phyloP scores from a whole-genome alignment of 2,329 filamentous ascomycete genomes.

The Didymosphaeria variabile region DNA sequence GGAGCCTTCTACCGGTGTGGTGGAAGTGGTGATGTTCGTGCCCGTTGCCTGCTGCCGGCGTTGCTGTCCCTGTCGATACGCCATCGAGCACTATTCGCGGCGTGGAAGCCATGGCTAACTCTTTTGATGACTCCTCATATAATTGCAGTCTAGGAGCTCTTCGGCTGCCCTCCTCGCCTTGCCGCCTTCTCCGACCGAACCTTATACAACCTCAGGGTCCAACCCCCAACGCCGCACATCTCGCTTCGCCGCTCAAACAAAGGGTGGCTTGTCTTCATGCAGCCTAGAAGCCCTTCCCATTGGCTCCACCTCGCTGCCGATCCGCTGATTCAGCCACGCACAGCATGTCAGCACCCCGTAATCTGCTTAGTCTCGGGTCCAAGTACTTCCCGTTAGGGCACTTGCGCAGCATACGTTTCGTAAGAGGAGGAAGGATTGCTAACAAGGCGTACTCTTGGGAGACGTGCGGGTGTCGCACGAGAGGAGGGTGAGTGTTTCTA shows the following conservation, averaged over 20 bases:
- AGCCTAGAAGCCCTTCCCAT: neutral
- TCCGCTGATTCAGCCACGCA: constrained; percentile 7
- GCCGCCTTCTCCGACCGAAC: constrained; percentile 8
- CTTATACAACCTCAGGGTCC: neutral
- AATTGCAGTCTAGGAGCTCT: neutral
- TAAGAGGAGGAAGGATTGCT: neutral
- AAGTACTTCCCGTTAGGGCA: neutral
- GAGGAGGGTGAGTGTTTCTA: neutral
- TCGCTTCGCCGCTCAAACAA: constrained; percentile 11
- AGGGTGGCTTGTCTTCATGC: neutral
- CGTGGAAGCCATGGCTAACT: constrained; percentile 11
- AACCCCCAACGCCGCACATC: constrained; percentile 1
- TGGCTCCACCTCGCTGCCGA: neutral
- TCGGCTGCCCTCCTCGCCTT: neutral
- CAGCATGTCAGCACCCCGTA: constrained; percentile 10
- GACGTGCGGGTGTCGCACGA: neutral
- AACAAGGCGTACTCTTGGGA: neutral
- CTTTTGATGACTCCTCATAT: neutral
- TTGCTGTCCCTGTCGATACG: constrained; percentile 10
- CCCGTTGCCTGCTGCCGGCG: constrained; percentile 10
- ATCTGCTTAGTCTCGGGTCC: constrained; percentile 1
- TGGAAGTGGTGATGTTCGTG: constrained; percentile 31
- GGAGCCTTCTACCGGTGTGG: constrained; percentile 53
- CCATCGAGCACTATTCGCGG: constrained; percentile 13
- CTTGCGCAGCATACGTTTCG: neutral